Evolutionary conservation across 441 rosid species (phyloP), one percentile per base, ranked within the genome.

Genomic region (Omphalea diandra): DNA sequence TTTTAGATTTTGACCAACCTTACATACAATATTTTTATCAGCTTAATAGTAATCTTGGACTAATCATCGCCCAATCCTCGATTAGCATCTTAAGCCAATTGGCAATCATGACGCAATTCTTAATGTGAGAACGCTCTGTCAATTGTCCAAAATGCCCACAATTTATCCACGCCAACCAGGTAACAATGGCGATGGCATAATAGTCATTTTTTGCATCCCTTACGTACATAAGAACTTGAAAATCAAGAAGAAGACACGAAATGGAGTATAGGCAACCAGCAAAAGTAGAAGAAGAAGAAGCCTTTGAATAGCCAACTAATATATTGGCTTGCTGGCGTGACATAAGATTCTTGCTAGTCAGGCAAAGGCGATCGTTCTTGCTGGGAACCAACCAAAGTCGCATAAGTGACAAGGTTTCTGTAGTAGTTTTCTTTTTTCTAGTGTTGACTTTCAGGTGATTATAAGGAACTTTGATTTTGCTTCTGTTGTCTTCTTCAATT

Each of bases 251-350:
- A 60, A 27, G 54, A 41, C 62, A 55, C 56, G 41, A 78, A 70
- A 79, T 82, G 85, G 85, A 82, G 75, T 73, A 36, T 59, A 49
- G 79, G 79, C 76, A 29, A 73, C 49, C 11, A 20, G 73, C n/a
- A n/a, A n/a, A n/a, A n/a, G n/a, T n/a, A n/a, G n/a, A n/a, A n/a
- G n/a, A n/a, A n/a, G 73, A 44, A 79, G 74, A 41, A 73, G 68
- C 76, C 58, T 54, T 38, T 54, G 61, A 69, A 29, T 72, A 49
- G 68, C 50, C 56, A 65, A 53, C 67, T 3, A 55, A 52, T 65
- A 46, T 3, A 17, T 41, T 29, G 32, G 63, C 35, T 64, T 60
- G 35, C 68, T 20, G 58, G 27, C 26, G 81, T 47, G 69, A 71
- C 74, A 9, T 69, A 26, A 49, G 50, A 29, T 77, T 63, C 71